These are phyloP conservation scores for Ichthyophthirius multifiliis DNA, from an alignment of 169 alveolate genomes.

Conservation along the genomic window DNA sequence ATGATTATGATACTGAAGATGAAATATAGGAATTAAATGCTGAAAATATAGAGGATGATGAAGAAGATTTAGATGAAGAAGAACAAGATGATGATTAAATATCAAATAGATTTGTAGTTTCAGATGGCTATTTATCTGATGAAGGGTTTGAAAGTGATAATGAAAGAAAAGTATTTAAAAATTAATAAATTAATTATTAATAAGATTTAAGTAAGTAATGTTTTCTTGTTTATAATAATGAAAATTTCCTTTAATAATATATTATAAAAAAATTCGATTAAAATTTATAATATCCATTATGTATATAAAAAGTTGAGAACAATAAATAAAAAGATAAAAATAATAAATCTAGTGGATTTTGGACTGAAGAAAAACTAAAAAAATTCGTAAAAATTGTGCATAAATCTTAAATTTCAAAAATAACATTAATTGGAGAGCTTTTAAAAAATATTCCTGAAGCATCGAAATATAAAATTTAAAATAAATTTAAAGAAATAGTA, in stretches of 20 bases:
- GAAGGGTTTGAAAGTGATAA: constrained; percentile 6
- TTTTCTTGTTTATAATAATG: neutral
- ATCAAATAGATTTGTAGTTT: neutral
- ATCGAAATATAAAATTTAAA: neutral
- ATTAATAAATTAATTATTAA: neutral
- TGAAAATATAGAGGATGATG: neutral
- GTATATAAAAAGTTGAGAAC: neutral
- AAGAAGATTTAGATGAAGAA: constrained; percentile 5
- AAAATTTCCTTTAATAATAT: neutral
- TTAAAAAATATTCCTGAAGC: neutral
- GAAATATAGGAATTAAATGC: no score
- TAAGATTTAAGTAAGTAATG: neutral
- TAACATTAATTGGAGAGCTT: neutral
- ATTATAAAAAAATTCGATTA: neutral
- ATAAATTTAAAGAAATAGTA: neutral
- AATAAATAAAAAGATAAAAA: no score
- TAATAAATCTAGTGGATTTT: neutral
- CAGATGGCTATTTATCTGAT: constrained; percentile 1
- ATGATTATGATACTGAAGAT: no score
- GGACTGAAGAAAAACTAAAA: neutral
- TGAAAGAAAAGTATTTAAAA: neutral
- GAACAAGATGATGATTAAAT: neutral
- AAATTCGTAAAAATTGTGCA: neutral
- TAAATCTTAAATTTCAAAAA: neutral
- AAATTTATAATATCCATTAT: neutral